These are phyloP conservation scores for Pichia sp. DNA, from an alignment of 1,139 yeast species.

Conservation along the genomic window DNA sequence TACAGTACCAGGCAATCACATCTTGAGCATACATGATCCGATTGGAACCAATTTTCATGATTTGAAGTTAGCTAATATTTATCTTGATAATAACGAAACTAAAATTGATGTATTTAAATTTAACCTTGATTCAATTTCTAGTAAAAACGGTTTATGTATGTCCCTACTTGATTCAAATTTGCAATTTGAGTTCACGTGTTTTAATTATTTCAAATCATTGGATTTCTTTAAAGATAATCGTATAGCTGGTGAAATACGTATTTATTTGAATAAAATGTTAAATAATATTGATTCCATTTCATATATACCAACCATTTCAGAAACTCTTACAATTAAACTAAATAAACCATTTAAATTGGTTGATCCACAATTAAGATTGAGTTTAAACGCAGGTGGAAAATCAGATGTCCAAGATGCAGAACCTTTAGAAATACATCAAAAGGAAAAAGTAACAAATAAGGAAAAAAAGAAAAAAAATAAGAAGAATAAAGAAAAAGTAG, in stretches of 20 bases:
- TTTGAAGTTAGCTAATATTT: no score
- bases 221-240: neutral
- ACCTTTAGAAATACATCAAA: neutral
- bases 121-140: neutral
- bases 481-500: neutral
- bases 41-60: no score
- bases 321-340: neutral
- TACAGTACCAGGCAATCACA: neutral
- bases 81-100: no score
- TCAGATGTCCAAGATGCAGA: neutral
- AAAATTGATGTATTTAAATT: no score
- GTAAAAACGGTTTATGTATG: conserved; percentile 1
- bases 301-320: neutral
- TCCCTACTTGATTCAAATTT: neutral
- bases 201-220: conserved; percentile 3
- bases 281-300: neutral
- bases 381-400: neutral
- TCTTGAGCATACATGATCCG: neutral
- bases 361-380: conserved; percentile 6
- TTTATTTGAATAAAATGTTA: neutral
- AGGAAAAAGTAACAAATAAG: neutral
- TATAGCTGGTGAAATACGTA: neutral
- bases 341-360: neutral
- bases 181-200: neutral
- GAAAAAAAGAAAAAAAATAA: neutral